Conservation (phyloP, 371 early-diverging fungal species). For the Basidiobolus meristosporus region DNA sequence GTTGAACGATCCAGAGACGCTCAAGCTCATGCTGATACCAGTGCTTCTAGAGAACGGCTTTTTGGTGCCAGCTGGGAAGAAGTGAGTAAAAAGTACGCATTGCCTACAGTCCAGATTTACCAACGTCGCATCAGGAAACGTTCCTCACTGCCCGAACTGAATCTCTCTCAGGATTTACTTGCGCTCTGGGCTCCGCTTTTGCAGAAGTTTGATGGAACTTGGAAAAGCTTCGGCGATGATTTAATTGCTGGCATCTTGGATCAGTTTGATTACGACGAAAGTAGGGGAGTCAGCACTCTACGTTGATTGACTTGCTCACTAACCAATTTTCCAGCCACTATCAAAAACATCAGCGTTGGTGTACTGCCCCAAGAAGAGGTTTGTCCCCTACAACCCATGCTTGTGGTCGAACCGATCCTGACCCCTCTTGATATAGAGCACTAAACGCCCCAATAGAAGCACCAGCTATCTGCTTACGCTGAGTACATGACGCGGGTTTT, state of each 20-base stretch:
- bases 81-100: conserved; percentile 6
- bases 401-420: not conserved
- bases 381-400: not conserved
- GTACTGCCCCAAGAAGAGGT: not conserved
- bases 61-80: conserved; percentile 19
- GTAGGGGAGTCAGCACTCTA: conserved; percentile 6
- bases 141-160: conserved; percentile 9
- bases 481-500: conserved; percentile 6
- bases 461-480: conserved; percentile 16
- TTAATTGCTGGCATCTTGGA: conserved; percentile 11
- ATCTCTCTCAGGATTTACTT: conserved; percentile 12
- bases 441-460: conserved; percentile 7
- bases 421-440: conserved; percentile 4
- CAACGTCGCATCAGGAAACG: conserved; percentile 10
- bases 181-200: conserved; percentile 19
- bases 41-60: conserved; percentile 17
- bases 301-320: not conserved
- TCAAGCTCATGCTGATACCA: conserved; percentile 5
- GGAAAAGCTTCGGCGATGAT: conserved; percentile 9
- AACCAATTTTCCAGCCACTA: not conserved
- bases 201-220: conserved; percentile 9
- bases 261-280: conserved; percentile 8
- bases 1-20: not conserved
- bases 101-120: not conserved
- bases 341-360: not conserved